Percentiles rank a stretch among this genome's conserved stretches.
These are phyloP conservation scores for Hymenotorrendiella dingleyae DNA, from an alignment of 2,329 filamentous ascomycete genomes.

Conservation along the genomic window DNA sequence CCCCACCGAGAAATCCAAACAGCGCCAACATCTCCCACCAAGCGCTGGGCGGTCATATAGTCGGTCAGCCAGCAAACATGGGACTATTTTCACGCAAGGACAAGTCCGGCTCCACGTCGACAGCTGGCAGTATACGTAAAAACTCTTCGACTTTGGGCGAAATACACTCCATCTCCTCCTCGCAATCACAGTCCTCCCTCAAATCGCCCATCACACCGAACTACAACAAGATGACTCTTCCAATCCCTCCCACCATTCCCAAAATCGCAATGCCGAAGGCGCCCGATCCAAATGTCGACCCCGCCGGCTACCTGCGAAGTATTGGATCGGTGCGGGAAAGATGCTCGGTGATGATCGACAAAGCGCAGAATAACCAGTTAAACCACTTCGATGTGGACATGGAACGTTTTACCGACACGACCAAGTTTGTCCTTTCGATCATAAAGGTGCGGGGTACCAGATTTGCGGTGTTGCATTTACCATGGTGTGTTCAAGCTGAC, in stretches of 20 bases:
- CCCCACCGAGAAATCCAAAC: background rate
- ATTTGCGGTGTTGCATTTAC: background rate
- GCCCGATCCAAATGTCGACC: constrained; percentile 82
- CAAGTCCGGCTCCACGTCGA: constrained; percentile 19
- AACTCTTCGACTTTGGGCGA: constrained; percentile 23
- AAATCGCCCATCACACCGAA: constrained; percentile 25
- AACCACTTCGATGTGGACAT: constrained; percentile 68
- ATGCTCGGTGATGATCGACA: constrained; percentile 54
- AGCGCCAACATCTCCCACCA: background rate
- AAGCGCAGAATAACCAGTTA: constrained; percentile 61
- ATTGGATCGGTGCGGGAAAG: constrained; percentile 79
- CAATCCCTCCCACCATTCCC: constrained; percentile 44
- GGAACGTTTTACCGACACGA: constrained; percentile 61
- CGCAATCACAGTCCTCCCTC: constrained; percentile 21
- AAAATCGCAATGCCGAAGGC: constrained; percentile 77
- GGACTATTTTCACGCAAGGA: constrained; percentile 29
- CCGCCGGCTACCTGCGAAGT: constrained; percentile 84
- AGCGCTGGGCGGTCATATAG: too few species aligned
- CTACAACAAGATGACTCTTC: constrained; percentile 24
- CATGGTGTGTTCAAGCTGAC: background rate
- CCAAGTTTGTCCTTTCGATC: constrained; percentile 64
- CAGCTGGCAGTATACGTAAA: constrained; percentile 18
- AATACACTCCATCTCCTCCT: constrained; percentile 24
- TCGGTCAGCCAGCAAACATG: constrained; percentile 18
- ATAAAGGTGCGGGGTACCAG: constrained; percentile 54